phyloP scores from a whole-genome alignment of 2,329 filamentous ascomycete genomes.

The Mollisia scopiformis region DNA sequence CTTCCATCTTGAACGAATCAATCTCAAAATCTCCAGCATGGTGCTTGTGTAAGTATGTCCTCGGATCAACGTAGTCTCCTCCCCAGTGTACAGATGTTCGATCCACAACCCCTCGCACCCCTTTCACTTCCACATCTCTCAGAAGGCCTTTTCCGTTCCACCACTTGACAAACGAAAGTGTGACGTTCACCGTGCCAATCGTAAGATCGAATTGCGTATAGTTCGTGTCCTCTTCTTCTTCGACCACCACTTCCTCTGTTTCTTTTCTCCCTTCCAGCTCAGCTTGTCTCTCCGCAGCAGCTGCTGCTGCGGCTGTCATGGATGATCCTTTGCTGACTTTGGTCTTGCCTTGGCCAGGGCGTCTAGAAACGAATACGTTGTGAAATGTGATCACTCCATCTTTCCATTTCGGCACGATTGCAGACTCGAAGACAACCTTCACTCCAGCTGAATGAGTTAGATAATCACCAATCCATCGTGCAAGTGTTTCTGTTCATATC shows the following conservation, averaged over 20 bases:
- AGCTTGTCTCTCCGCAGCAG: conserved; percentile 69
- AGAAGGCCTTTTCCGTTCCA: conserved; percentile 95
- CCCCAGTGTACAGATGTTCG: conserved; percentile 80
- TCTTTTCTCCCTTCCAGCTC: conserved; percentile 46
- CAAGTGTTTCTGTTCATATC: conserved; percentile 73
- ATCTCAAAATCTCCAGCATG: conserved; percentile 95
- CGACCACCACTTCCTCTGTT: conserved; percentile 68
- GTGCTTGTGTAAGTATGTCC: conserved; percentile 86
- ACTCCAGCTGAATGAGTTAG: conserved; percentile 91
- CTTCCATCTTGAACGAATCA: conserved; percentile 94
- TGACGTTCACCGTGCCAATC: conserved; percentile 94
- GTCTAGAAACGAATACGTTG: conserved; percentile 92
- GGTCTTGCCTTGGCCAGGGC: conserved; percentile 79
- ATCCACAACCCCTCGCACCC: conserved; percentile 90
- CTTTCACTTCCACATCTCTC: conserved; percentile 91
- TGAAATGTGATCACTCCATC: conserved; percentile 95
- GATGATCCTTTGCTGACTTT: conserved; percentile 93
- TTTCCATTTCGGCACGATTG: conserved; percentile 94
- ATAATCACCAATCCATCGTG: conserved; percentile 93
- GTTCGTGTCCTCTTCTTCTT: conserved; percentile 82
- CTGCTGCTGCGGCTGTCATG: conserved; percentile 79
- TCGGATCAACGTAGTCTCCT: conserved; percentile 72
- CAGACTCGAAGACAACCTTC: conserved; percentile 94
- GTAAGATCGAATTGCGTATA: conserved; percentile 98
- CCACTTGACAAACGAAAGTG: conserved; percentile 97